Evolutionary conservation across 768 basidiomycete species (phyloP).

Genomic region (Mycena alexandri): DNA sequence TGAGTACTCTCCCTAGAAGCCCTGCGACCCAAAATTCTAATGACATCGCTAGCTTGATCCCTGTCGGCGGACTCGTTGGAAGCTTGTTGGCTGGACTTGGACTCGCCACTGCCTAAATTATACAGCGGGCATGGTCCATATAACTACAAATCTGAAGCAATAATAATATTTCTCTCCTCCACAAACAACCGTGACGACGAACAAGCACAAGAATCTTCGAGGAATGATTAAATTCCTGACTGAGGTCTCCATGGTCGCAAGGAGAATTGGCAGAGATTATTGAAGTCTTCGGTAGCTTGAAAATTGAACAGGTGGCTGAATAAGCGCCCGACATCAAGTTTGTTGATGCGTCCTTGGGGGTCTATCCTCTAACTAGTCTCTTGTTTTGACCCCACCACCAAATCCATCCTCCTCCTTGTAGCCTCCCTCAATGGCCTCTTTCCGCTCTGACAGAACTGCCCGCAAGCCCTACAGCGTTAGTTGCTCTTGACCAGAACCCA

Average conservation of each 20-base stretch:
- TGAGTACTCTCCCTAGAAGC: neutral
- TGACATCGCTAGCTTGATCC: neutral
- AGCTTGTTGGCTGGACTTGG: neutral
- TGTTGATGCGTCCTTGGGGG: neutral
- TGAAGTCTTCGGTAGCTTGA: too few species aligned
- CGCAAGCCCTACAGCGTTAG: constrained; percentile 60
- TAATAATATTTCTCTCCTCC: too few species aligned
- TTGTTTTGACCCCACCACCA: constrained; percentile 1
- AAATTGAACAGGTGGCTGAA: too few species aligned
- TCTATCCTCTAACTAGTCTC: neutral
- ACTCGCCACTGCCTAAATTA: constrained; percentile 8
- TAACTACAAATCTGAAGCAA: too few species aligned
- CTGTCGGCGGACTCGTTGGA: constrained; percentile 14
- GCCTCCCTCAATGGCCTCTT: constrained; percentile 29
- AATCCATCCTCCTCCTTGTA: too few species aligned
- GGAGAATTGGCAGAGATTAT: too few species aligned
- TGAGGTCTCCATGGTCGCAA: too few species aligned
- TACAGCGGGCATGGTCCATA: too few species aligned
- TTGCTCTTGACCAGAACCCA: constrained; percentile 19
- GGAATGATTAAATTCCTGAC: too few species aligned
- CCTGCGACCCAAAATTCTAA: neutral
- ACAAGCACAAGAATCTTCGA: too few species aligned
- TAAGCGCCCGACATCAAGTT: too few species aligned
- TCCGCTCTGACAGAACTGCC: constrained; percentile 44
- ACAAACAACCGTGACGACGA: too few species aligned